Evolutionary conservation across 768 basidiomycete genomes (phyloP).

Genomic region (Royoungia palumana): DNA sequence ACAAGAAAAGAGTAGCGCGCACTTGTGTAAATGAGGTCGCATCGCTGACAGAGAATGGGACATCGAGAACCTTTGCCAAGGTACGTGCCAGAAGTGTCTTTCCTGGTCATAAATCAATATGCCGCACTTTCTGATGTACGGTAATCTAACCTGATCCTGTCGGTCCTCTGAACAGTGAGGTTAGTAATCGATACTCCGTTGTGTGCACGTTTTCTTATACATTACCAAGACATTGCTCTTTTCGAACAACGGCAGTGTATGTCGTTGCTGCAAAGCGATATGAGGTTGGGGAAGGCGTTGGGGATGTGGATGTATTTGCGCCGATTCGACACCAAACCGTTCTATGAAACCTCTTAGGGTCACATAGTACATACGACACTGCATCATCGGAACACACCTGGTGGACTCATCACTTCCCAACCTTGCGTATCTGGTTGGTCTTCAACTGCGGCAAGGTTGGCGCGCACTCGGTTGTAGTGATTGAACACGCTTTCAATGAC

Average conservation of each 20-base stretch:
- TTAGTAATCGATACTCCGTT: slow-evolving; percentile 7
- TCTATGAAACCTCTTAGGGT: slow-evolving; percentile 22
- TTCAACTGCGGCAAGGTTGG: slow-evolving; percentile 55
- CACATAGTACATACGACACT: no score
- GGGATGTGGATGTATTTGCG: slow-evolving; percentile 61
- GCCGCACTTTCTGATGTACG: slow-evolving; percentile 9
- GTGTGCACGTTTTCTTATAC: slow-evolving; percentile 42
- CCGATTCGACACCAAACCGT: slow-evolving; percentile 46
- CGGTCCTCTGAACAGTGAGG: slow-evolving; percentile 54
- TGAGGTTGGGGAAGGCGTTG: slow-evolving; percentile 35
- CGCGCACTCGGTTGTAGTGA: slow-evolving; percentile 86
- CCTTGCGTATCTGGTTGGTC: slow-evolving; percentile 30
- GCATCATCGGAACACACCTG: slow-evolving; percentile 26
- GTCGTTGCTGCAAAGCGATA: slow-evolving; percentile 39
- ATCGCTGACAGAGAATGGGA: slow-evolving; percentile 91
- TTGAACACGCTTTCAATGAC: slow-evolving; percentile 82
- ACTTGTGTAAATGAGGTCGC: slow-evolving; percentile 94
- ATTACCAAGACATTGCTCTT: slow-evolving; percentile 95
- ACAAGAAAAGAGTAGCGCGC: slow-evolving; percentile 15
- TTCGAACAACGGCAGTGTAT: slow-evolving; percentile 65
- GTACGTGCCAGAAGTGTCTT: slow-evolving; percentile 92
- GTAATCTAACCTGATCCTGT: slow-evolving; percentile 73
- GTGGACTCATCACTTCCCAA: slow-evolving; percentile 25
- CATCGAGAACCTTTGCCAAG: slow-evolving; percentile 85
- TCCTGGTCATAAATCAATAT: slow-evolving; percentile 41